Evolutionary conservation across 225 moss, liverwort and hornwort species (phyloP).

Genomic region (Thuidium tamariscinum): DNA sequence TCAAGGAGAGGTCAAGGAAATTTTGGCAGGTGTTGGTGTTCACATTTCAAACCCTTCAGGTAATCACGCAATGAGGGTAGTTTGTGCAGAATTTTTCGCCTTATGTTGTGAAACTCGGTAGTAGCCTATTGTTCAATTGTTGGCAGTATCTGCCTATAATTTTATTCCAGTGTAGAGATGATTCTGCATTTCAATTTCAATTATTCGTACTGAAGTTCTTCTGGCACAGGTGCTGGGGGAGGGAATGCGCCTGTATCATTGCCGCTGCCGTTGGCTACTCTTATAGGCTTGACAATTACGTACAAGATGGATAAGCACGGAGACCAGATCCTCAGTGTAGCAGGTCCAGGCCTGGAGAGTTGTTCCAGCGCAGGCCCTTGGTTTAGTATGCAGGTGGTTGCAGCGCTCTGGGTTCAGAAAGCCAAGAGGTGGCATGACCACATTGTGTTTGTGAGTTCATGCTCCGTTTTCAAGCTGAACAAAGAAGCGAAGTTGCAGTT

Average conservation of each 20-base stretch:
- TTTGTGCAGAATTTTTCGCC: background rate
- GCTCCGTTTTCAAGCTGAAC: constrained; percentile 65
- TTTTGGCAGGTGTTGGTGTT: constrained; percentile 62
- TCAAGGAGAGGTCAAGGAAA: constrained; percentile 78
- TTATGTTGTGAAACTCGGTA: background rate
- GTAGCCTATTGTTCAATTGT: background rate
- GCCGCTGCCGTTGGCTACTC: constrained; percentile 78
- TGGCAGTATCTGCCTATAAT: background rate
- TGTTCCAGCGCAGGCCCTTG: constrained; percentile 66
- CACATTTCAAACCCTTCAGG: constrained; percentile 63
- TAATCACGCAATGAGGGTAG: background rate
- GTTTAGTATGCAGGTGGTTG: constrained; percentile 86
- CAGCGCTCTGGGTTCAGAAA: constrained; percentile 90
- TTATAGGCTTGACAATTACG: constrained; percentile 82
- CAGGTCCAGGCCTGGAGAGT: constrained; percentile 71
- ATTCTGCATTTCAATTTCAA: background rate
- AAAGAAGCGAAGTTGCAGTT: constrained; percentile 66
- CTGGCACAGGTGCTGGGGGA: constrained; percentile 51
- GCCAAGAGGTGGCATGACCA: constrained; percentile 67
- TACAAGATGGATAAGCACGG: constrained; percentile 66
- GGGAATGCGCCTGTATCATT: constrained; percentile 77
- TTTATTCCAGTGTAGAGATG: background rate
- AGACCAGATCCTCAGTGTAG: constrained; percentile 51
- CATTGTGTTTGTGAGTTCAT: constrained; percentile 53
- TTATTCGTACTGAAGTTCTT: background rate